These are phyloP conservation scores for Grosmannia huntii DNA, from an alignment of 2,329 filamentous ascomycete genomes.

Conservation along the genomic window DNA sequence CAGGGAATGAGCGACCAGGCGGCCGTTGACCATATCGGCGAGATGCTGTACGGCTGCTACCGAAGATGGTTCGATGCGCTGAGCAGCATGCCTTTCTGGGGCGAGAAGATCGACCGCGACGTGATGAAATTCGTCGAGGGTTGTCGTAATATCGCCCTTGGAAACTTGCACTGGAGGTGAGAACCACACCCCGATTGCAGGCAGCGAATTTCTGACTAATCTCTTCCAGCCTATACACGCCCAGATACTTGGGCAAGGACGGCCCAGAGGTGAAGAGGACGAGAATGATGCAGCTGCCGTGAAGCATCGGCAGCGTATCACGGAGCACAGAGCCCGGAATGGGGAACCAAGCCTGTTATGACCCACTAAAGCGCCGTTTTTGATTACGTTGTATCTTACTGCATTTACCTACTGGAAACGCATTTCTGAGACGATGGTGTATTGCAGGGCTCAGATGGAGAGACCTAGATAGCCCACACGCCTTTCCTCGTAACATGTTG, in stretches of 20 bases:
- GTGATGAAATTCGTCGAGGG: not conserved
- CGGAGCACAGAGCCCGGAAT: no score
- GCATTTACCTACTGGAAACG: no score
- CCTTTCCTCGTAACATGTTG: no score
- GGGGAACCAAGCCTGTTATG: no score
- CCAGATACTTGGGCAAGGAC: not conserved
- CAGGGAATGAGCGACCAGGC: constrained; percentile 1
- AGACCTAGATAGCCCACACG: no score
- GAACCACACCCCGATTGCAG: no score
- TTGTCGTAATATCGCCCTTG: not conserved
- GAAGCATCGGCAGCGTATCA: not conserved
- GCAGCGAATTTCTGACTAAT: not conserved
- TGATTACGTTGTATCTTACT: no score
- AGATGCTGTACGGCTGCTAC: not conserved
- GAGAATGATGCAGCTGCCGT: not conserved
- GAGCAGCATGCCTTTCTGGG: not conserved
- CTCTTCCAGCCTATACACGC: not conserved
- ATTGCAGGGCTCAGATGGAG: no score
- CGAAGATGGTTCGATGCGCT: not conserved
- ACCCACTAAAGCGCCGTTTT: no score
- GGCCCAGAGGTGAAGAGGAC: not conserved
- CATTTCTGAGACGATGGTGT: no score
- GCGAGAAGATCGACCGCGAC: not conserved
- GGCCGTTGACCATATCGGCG: not conserved
- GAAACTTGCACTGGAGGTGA: not conserved